These are phyloP conservation scores for Trichoderma pleuroti DNA, from an alignment of 2,329 filamentous ascomycete species.

Conservation along the genomic window DNA sequence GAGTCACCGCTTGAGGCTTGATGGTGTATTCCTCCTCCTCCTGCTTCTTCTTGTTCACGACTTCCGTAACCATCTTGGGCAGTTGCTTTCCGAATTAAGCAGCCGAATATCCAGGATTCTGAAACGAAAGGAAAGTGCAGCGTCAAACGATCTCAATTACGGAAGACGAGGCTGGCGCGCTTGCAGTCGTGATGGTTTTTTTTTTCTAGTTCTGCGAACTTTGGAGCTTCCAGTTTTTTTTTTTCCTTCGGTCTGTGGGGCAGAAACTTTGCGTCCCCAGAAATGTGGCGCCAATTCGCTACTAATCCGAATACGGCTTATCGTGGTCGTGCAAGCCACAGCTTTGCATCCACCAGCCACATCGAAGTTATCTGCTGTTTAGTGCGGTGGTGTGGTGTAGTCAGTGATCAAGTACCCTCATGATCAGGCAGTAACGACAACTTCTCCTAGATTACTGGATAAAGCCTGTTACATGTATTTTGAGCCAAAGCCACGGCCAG, in stretches of 20 bases:
- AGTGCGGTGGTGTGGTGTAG: too few species aligned
- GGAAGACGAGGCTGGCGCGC: constrained; percentile 1
- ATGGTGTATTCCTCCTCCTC: constrained; percentile 69
- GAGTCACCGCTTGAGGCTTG: constrained; percentile 82
- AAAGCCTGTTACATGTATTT: too few species aligned
- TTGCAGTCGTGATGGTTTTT: constrained; percentile 17
- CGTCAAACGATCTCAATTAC: constrained; percentile 9
- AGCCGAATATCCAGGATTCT: constrained; percentile 2
- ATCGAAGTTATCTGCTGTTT: too few species aligned
- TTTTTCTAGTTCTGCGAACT: constrained; percentile 18
- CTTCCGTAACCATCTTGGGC: constrained; percentile 46
- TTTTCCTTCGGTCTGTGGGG: constrained; percentile 23
- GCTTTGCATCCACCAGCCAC: too few species aligned
- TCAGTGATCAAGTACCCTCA: too few species aligned
- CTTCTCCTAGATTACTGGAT: too few species aligned
- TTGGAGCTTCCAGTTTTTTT: constrained; percentile 25
- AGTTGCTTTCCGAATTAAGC: constrained; percentile 1
- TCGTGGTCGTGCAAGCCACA: background rate
- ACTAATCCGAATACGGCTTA: constrained; percentile 12
- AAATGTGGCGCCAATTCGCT: constrained; percentile 19
- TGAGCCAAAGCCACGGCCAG: too few species aligned
- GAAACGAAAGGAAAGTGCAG: background rate
- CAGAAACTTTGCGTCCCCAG: constrained; percentile 18
- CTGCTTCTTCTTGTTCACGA: constrained; percentile 32
- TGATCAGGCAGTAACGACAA: too few species aligned